Conservation (phyloP, 352 stramenopile genomes). For the Ochromonadaceae sp. region DNA sequence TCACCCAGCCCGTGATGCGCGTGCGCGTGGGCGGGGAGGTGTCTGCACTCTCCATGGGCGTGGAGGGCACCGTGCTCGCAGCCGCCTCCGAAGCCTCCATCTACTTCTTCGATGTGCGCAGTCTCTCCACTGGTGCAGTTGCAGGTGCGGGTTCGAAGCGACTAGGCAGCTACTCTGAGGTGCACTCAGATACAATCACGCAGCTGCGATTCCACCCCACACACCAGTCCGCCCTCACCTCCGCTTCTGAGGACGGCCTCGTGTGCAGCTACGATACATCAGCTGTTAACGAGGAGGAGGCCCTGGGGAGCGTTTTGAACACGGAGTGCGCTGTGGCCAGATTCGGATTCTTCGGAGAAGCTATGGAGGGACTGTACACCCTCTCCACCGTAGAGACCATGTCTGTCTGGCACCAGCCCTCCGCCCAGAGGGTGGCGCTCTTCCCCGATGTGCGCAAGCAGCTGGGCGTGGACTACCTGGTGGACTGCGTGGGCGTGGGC, state of each 20-base stretch:
- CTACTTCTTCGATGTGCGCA: constrained; percentile 6
- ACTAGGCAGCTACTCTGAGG: constrained; percentile 4
- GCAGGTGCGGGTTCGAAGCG: too few species aligned
- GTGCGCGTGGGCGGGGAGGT: not conserved
- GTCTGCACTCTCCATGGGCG: not conserved
- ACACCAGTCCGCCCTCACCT: not conserved
- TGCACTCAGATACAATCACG: constrained; percentile 2
- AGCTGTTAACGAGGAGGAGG: not conserved
- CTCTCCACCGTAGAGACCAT: constrained; percentile 8
- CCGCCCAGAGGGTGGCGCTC: not conserved
- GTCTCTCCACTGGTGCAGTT: not conserved
- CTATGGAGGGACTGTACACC: not conserved
- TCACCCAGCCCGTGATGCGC: not conserved
- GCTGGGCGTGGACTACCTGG: not conserved
- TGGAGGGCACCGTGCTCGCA: not conserved
- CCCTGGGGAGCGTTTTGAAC: constrained; percentile 3
- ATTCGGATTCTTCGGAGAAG: constrained; percentile 4
- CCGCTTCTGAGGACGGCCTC: constrained; percentile 3
- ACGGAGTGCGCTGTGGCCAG: constrained; percentile 3
- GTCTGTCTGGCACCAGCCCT: constrained; percentile 15
- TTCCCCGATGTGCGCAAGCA: not conserved
- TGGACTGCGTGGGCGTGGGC: not conserved
- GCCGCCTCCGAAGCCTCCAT: not conserved
- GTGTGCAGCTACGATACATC: constrained; percentile 1
- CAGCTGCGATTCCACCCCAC: not conserved